These are phyloP conservation scores for Brasenia schreberi DNA, from an alignment of 164 flowering plant genomes.

Conservation along the genomic window DNA sequence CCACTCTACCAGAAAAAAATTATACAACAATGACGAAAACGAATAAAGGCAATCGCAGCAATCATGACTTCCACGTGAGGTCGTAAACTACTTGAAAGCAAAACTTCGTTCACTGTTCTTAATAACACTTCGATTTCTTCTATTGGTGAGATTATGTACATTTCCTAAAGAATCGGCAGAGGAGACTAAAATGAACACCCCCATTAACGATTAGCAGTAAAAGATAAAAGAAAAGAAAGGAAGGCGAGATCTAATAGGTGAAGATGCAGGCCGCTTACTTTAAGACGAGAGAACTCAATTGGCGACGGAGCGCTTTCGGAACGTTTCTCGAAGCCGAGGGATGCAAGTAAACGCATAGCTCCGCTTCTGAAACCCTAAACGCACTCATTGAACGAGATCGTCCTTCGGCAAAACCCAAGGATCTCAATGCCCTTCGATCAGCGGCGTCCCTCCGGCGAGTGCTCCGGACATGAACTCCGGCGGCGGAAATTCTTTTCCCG, in stretches of 20 bases:
- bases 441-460: too few relatives aligned
- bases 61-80: neutral
- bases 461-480: too few relatives aligned
- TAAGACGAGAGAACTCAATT: neutral
- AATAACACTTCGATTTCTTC: too few relatives aligned
- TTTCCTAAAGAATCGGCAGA: too few relatives aligned
- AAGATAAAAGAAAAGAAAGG: neutral
- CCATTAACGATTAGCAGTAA: too few relatives aligned
- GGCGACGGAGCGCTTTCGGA: neutral
- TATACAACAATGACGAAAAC: neutral
- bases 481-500: too few relatives aligned
- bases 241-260: neutral
- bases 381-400: neutral
- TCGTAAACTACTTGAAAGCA: neutral
- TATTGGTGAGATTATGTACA: too few relatives aligned
- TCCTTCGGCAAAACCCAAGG: too few relatives aligned
- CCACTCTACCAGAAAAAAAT: neutral
- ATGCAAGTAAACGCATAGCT: neutral
- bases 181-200: too few relatives aligned
- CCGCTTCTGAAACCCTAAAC: slow-evolving; percentile 1
- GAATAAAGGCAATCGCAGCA: neutral
- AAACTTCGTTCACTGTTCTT: too few relatives aligned
- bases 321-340: neutral
- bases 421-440: too few relatives aligned
- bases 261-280: neutral